Percentiles rank a stretch among this genome's conserved stretches.
phyloP scores from a whole-genome alignment of 2,329 filamentous ascomycete species.

The Ophiostoma triangulosporum region DNA sequence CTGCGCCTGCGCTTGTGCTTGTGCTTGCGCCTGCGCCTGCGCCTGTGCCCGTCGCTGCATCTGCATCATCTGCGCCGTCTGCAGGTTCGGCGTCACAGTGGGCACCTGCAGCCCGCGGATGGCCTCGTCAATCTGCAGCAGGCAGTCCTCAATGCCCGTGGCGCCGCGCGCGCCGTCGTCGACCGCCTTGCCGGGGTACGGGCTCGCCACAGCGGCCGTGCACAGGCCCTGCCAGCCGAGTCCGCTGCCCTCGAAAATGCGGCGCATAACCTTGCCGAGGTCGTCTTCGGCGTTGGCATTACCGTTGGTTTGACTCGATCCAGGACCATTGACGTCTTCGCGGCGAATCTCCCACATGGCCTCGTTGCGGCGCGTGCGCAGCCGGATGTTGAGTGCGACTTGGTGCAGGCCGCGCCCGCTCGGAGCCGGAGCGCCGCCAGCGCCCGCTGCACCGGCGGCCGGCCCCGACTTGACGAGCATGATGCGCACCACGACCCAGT shows the following conservation, averaged over 20 bases:
- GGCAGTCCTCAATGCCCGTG: slow-evolving; percentile 30
- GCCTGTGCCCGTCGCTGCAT: slow-evolving; percentile 6
- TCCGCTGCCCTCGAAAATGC: slow-evolving; percentile 32
- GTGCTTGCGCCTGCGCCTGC: slow-evolving; percentile 16
- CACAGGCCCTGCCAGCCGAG: slow-evolving; percentile 34
- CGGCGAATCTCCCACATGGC: slow-evolving; percentile 39
- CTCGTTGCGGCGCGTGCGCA: slow-evolving; percentile 33
- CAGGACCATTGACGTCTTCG: no score
- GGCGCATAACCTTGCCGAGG: slow-evolving; percentile 27
- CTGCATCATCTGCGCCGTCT: slow-evolving; percentile 9
- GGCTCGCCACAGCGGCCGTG: slow-evolving; percentile 31
- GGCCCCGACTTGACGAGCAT: background rate
- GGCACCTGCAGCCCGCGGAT: slow-evolving; percentile 23
- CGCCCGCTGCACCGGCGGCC: background rate
- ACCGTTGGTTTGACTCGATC: no score
- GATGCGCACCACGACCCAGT: slow-evolving; percentile 40
- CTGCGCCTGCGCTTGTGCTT: background rate
- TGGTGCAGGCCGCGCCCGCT: slow-evolving; percentile 18
- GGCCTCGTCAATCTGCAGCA: slow-evolving; percentile 34
- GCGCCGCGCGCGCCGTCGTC: background rate
- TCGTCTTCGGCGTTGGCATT: slow-evolving; percentile 15
- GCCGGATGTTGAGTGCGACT: slow-evolving; percentile 38
- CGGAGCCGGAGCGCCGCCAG: background rate
- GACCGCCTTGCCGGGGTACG: slow-evolving; percentile 10
- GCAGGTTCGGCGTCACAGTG: slow-evolving; percentile 6